Evolutionary conservation across 441 rosid species (phyloP).

Genomic region (Gossypium lobatum): DNA sequence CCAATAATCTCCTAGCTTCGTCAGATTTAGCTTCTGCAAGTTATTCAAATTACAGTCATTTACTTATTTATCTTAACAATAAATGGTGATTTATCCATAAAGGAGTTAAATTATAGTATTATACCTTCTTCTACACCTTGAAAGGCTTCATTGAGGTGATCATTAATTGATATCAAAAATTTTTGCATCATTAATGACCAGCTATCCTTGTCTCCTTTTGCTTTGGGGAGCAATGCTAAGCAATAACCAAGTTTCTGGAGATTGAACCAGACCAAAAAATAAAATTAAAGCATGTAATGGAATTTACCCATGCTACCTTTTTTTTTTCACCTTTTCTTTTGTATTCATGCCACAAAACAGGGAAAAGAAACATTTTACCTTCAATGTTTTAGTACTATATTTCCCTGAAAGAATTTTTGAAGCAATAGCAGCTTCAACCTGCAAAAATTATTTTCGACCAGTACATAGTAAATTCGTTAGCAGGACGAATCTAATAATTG

Average conservation of each 20-base stretch:
- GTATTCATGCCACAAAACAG: slow-evolving; percentile 12
- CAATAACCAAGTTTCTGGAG: slow-evolving; percentile 70
- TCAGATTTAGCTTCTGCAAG: slow-evolving; percentile 51
- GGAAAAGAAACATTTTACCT: slow-evolving; percentile 29
- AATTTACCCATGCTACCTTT: background rate
- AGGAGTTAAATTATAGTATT: slow-evolving; percentile 2
- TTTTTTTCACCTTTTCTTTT: slow-evolving; percentile 10
- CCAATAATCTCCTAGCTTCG: slow-evolving; percentile 55
- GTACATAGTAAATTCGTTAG: background rate
- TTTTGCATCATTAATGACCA: slow-evolving; percentile 75
- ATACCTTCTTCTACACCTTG: slow-evolving; percentile 83
- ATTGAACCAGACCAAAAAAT: slow-evolving; percentile 8
- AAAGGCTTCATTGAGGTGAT: slow-evolving; percentile 53
- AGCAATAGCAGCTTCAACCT: slow-evolving; percentile 64
- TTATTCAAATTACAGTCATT: slow-evolving; percentile 7
- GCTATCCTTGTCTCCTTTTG: slow-evolving; percentile 66
- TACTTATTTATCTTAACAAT: background rate
- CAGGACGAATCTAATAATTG: background rate
- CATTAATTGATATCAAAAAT: slow-evolving; percentile 53
- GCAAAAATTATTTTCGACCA: slow-evolving; percentile 15
- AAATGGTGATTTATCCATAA: slow-evolving; percentile 13
- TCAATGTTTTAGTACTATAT: slow-evolving; percentile 43
- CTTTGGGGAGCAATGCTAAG: slow-evolving; percentile 78
- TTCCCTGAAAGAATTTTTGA: slow-evolving; percentile 54
- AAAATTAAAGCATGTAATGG: background rate